Evolutionary conservation across 2,329 filamentous ascomycete species (phyloP).

Genomic region (Clonostachys solani): DNA sequence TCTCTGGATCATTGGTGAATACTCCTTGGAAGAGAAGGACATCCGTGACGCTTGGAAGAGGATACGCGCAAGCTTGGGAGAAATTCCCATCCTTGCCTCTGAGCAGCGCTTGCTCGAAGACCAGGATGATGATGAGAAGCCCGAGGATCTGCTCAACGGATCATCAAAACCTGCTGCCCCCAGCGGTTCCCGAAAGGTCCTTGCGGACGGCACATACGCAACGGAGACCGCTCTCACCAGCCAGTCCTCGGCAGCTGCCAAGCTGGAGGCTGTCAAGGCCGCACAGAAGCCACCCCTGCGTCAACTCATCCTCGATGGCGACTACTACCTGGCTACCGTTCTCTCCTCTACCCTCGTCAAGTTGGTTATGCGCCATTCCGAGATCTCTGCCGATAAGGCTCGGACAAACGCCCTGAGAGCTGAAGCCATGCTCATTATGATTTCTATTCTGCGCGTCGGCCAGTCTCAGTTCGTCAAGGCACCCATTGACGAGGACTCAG

Average conservation of each 20-base stretch:
- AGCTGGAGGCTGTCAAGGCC: slow-evolving; percentile 92
- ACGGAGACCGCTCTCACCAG: slow-evolving; percentile 95
- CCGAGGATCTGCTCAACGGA: slow-evolving; percentile 69
- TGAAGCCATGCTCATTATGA: slow-evolving; percentile 99
- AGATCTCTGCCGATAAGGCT: slow-evolving; percentile 80
- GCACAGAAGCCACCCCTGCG: slow-evolving; percentile 93
- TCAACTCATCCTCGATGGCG: slow-evolving; percentile 92
- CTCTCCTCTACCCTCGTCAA: slow-evolving; percentile 96
- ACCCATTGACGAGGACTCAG: slow-evolving; percentile 93
- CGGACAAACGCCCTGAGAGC: slow-evolving; percentile 92
- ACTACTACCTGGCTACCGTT: slow-evolving; percentile 93
- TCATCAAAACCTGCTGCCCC: slow-evolving; percentile 72
- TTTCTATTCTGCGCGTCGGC: slow-evolving; percentile 94
- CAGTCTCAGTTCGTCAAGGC: slow-evolving; percentile 99
- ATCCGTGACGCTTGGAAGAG: slow-evolving; percentile 96
- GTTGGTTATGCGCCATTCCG: slow-evolving; percentile 93
- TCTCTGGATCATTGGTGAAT: slow-evolving; percentile 97
- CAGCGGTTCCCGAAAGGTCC: slow-evolving; percentile 82
- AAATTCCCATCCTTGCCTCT: slow-evolving; percentile 94
- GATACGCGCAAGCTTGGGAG: slow-evolving; percentile 87
- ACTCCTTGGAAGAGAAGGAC: slow-evolving; percentile 88
- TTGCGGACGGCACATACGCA: slow-evolving; percentile 95
- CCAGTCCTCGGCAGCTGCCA: slow-evolving; percentile 83
- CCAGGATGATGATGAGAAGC: slow-evolving; percentile 65
- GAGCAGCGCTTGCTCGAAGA: slow-evolving; percentile 91